Base-by-base conservation (phyloP, 805 yeast species). In the Kurtzmaniella fragi region DNA sequence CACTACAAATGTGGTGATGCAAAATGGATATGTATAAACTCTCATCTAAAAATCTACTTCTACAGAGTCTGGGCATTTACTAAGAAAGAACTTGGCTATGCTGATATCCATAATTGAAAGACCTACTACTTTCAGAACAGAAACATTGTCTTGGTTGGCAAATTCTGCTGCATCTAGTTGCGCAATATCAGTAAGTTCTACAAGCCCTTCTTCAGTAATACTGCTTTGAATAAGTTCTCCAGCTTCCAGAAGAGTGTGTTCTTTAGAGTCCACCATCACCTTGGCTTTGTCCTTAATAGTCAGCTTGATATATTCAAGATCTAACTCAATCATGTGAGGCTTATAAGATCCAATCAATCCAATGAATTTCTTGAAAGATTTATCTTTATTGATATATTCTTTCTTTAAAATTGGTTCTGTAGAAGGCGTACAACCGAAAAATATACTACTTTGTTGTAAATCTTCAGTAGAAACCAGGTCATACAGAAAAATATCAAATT, bases 341-440 rank as follows among this genome's bases (percentile, higher is more conserved):
- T 78, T 78, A 53, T 80, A 81, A 14, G 83, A 76, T 1, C 88
- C 88, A 49, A 81, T 80, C 26, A 80, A 59, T 12, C 80, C 73
- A 33, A 81, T 70, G 53, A 70, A 81, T 26, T 49, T 56, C 37
- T 42, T 50, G 28, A 16, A 43, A 34, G 13, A 42, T 23, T 41
- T 53, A 51, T 46, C 76, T 36, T 29, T 55, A 53, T 39, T 57
- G 35, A 66, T 43, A 46, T 52, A 61, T 12, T 53, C 42, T 10
- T 54, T 52, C 28, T 52, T 52, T 38, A 81, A 70, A 1, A 67
- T 54, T 4, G 84, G 77, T 9, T 53, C 58, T 0, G 77, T 71
- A 2, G 82, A 62, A 3, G 87, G 87, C 7, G 77, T 57, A 50
- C 86, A 80, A 3, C 84, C 80, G 49, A 71, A 80, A 1, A 80